Evolutionary conservation across 768 basidiomycete species (phyloP), one percentile per base, ranked within the genome.

Genomic region (Boletus patriciae): DNA sequence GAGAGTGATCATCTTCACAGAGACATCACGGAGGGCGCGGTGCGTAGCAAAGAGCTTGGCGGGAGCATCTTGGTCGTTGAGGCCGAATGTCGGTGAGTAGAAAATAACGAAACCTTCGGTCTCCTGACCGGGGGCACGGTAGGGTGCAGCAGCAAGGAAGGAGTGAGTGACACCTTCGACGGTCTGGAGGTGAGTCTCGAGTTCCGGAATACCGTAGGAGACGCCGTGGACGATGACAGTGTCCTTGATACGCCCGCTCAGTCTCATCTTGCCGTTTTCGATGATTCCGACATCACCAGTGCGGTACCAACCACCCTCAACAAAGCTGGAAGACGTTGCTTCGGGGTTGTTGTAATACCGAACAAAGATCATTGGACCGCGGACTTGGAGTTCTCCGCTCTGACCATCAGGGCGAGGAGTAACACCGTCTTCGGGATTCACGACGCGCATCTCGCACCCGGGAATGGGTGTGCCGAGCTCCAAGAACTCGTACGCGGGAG

Each of bases 251-350:
- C 77, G 70, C 8, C 77, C 76, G 42, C 73, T 65, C 33, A 78
- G 63, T 46, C 73, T 69, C 52, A 80, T 66, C 52, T 66, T 68
- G 4, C 72, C 70, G 6, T 69, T 64, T 41, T 67, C 57, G 11
- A 80, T 62, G 38, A 71, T 64, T 3, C 77, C 82, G 10, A 80
- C 67, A 60, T 86, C 85, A 1, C 85, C 84, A 18, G 83, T 84
- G 61, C 77, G 78, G 68, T 82, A 81, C 84, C 84, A 86, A 6
- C 80, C 74, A 19, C 78, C 80, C 10, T 67, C 59, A 0, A 76
- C 74, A 59, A 86, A 80, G 29, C 78, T 75, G 31, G 77, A 73
- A 8, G 57, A 54, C 6, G 83, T 85, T 0, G 82, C 81, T 51
- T 75, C 64, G 15, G 66, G 58, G 63, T 84, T 83, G 62, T 73